Evolutionary conservation across 2,329 filamentous ascomycete species (phyloP), one percentile per base, ranked within the genome.

Genomic region (Chalara sp.): DNA sequence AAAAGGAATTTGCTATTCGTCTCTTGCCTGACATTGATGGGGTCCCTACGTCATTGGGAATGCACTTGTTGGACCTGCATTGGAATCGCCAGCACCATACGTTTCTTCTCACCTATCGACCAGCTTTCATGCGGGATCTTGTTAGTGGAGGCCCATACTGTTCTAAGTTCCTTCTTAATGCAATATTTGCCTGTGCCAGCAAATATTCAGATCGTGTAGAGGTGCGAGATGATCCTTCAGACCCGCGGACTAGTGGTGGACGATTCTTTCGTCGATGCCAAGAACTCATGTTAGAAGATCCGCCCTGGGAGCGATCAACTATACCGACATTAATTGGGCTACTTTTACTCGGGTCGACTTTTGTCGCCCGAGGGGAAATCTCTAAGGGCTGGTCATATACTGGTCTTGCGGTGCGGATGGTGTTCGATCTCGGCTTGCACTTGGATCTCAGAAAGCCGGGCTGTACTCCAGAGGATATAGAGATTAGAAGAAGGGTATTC

Each of bases 361-460:
- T 56, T 47, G 58, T 58, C 33, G 56, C 64, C 6, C 46, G 52
- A 6, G 63, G 63, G 4, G 46, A 56, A 33, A 61, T 58, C 1
- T 61, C 61, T n/a, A 65, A 64, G 32, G 52, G 52, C 7, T 54
- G 48, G 42, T 46, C 29, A 40, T 46, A 40, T 51, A 67, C 65
- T 2, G 70, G 70, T 2, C 68, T 68, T 50, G 70, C 68, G 0
- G 57, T 69, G 39, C 63, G 70, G 1, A 71, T 73, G 69, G 61
- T 70, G 5, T 68, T 67, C 49, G 69, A 72, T 44, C 59, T 72
- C 3, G 68, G 68, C 5, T 58, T 70, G 7, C 68, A 72, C 53
- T 57, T 72, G 4, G 67, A 70, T 49, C 66, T 35, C 68, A 2
- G 62, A 68, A 6, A 63, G 65, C 3, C 62, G 68, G 12, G 67